Conservation (phyloP, 1,139 yeast species). For the Zygosaccharomyces pseudobailii region DNA sequence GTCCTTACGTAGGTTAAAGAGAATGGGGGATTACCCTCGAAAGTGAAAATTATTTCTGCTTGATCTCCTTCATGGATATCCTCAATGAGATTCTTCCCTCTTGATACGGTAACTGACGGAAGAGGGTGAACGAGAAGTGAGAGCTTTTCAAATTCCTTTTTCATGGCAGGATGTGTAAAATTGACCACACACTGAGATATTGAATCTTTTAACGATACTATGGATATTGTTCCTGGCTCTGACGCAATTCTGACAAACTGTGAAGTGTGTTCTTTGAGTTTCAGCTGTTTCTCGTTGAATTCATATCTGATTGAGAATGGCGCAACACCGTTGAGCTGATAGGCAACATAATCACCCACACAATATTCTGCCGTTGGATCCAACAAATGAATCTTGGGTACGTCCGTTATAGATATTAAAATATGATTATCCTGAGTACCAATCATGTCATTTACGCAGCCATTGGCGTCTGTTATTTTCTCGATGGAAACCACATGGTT, state of each 20-base stretch:
- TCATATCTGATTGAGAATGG: slow-evolving; percentile 74
- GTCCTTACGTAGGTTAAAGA: slow-evolving; percentile 52
- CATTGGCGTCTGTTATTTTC: slow-evolving; percentile 61
- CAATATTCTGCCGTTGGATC: slow-evolving; percentile 54
- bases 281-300: slow-evolving; percentile 60
- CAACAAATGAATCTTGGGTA: slow-evolving; percentile 57
- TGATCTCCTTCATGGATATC: slow-evolving; percentile 91
- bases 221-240: slow-evolving; percentile 65
- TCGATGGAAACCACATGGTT: slow-evolving; percentile 54
- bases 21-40: slow-evolving; percentile 70
- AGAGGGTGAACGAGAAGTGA: slow-evolving; percentile 63
- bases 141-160: slow-evolving; percentile 40
- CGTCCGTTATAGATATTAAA: slow-evolving; percentile 59
- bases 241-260: slow-evolving; percentile 73
- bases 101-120: slow-evolving; percentile 86
- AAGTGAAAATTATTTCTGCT: slow-evolving; percentile 63
- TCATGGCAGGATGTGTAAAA: slow-evolving; percentile 41
- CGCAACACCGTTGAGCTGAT: slow-evolving; percentile 69
- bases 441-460: slow-evolving; percentile 53
- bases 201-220: slow-evolving; percentile 71
- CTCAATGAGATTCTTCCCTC: slow-evolving; percentile 67
- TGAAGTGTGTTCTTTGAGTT: slow-evolving; percentile 51
- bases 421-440: slow-evolving; percentile 35
- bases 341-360: slow-evolving; percentile 86
- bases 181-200: slow-evolving; percentile 69